phyloP scores from a whole-genome alignment of 2,329 filamentous ascomycete genomes.

The Tolypocladium tundrense region DNA sequence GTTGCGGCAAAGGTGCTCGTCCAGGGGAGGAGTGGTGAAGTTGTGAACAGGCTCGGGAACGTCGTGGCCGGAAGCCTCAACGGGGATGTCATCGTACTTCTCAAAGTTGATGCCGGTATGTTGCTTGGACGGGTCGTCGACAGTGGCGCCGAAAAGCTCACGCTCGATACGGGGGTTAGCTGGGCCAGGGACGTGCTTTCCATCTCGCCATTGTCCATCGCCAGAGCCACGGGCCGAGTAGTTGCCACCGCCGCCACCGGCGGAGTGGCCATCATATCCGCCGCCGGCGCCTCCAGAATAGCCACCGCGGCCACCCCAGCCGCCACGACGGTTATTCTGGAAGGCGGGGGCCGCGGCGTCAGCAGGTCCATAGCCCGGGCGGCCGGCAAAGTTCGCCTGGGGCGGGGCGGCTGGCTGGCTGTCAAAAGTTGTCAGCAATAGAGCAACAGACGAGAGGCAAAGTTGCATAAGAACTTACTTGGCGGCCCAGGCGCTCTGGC shows the following conservation, averaged over 20 bases:
- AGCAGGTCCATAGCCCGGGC: slow-evolving; percentile 18
- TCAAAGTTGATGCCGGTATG: slow-evolving; percentile 99
- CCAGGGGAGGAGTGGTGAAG: slow-evolving; percentile 91
- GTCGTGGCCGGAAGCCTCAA: slow-evolving; percentile 88
- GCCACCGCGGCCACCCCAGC: slow-evolving; percentile 24
- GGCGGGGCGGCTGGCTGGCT: neutral
- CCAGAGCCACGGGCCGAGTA: slow-evolving; percentile 68
- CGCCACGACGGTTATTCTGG: slow-evolving; percentile 21
- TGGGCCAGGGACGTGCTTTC: slow-evolving; percentile 89
- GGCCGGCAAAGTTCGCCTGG: slow-evolving; percentile 17
- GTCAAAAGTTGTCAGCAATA: neutral
- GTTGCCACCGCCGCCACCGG: slow-evolving; percentile 31
- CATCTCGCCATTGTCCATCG: slow-evolving; percentile 92
- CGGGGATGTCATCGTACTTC: slow-evolving; percentile 99
- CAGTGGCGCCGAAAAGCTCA: slow-evolving; percentile 79
- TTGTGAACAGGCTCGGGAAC: slow-evolving; percentile 84
- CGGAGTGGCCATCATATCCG: slow-evolving; percentile 20
- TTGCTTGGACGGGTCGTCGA: slow-evolving; percentile 89
- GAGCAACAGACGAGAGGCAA: neutral
- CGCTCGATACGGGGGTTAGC: slow-evolving; percentile 84
- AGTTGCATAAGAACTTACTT: slow-evolving; percentile 23
- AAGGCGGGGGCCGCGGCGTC: slow-evolving; percentile 6
- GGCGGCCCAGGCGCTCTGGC: slow-evolving; percentile 44
- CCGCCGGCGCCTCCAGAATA: slow-evolving; percentile 26
- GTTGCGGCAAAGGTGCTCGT: slow-evolving; percentile 87